Evolutionary conservation across 805 yeast species (phyloP).

Genomic region (Spathaspora girioi): DNA sequence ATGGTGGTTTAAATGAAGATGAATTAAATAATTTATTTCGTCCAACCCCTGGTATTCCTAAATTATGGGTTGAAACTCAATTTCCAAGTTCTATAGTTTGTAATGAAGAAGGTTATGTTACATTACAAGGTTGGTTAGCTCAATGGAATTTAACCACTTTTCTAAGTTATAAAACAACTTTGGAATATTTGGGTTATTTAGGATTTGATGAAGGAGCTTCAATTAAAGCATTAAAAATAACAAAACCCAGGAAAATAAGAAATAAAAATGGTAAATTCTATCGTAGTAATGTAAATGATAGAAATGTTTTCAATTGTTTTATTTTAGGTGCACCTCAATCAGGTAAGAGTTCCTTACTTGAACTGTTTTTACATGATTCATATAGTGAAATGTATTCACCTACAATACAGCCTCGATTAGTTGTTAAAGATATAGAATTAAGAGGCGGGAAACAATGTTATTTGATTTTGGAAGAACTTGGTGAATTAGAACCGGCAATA

Average conservation of each 20-base stretch:
- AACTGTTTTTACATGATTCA: constrained; percentile 66
- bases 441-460: constrained; percentile 96
- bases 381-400: constrained; percentile 74
- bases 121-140: constrained; percentile 97
- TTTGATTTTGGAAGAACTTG: constrained; percentile 83
- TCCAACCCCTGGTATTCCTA: constrained; percentile 93
- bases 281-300: constrained; percentile 67
- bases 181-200: constrained; percentile 83
- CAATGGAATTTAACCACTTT: constrained; percentile 98
- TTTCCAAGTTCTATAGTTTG: constrained; percentile 89
- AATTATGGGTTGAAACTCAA: constrained; percentile 76
- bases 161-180: constrained; percentile 75
- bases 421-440: constrained; percentile 88
- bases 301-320: constrained; percentile 90
- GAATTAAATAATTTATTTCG: constrained; percentile 70
- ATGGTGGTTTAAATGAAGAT: constrained; percentile 81
- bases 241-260: constrained; percentile 73
- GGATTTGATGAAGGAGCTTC: constrained; percentile 67
- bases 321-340: constrained; percentile 80
- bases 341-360: constrained; percentile 84
- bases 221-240: constrained; percentile 53
- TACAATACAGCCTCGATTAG: constrained; percentile 74
- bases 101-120: constrained; percentile 84
- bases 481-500: constrained; percentile 80
- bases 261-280: constrained; percentile 61